Conservation (phyloP, 306 rosid species). For the Spatholobus suberectus region DNA sequence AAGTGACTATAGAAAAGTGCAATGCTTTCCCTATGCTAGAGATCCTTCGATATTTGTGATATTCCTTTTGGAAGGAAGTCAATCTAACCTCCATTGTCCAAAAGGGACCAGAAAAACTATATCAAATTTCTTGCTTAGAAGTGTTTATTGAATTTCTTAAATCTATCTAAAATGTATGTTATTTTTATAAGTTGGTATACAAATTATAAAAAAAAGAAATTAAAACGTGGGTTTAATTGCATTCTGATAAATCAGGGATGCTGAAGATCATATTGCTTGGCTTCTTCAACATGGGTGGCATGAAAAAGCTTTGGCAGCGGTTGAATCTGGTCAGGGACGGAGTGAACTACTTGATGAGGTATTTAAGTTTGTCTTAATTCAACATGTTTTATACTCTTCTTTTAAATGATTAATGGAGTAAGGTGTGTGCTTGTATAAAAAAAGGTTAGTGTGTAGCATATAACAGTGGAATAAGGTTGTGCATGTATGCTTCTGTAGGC, state of each 20-base stretch:
- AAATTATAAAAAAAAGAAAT: background rate
- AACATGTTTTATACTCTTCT: background rate
- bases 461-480: slow-evolving; percentile 5
- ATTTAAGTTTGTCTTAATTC: slow-evolving; percentile 32
- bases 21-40: slow-evolving; percentile 1
- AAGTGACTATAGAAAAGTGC: background rate
- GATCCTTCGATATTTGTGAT: slow-evolving; percentile 7
- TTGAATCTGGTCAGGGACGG: slow-evolving; percentile 95
- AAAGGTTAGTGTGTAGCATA: background rate
- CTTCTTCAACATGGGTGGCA: slow-evolving; percentile 97
- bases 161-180: slow-evolving; percentile 2
- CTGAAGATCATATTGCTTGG: slow-evolving; percentile 99
- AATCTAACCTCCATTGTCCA: background rate
- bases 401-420: background rate
- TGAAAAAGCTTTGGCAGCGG: slow-evolving; percentile 96
- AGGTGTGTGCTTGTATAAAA: background rate
- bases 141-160: background rate
- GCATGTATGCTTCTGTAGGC: background rate
- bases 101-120: background rate
- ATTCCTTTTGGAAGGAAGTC: slow-evolving; percentile 21
- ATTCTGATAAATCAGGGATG: slow-evolving; percentile 90
- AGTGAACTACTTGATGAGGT: slow-evolving; percentile 98
- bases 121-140: background rate
- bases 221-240: no score
- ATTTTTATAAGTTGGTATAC: background rate